Evolutionary conservation across 1,139 yeast genomes (phyloP).

Genomic region (Yamadazyma mexicana): DNA sequence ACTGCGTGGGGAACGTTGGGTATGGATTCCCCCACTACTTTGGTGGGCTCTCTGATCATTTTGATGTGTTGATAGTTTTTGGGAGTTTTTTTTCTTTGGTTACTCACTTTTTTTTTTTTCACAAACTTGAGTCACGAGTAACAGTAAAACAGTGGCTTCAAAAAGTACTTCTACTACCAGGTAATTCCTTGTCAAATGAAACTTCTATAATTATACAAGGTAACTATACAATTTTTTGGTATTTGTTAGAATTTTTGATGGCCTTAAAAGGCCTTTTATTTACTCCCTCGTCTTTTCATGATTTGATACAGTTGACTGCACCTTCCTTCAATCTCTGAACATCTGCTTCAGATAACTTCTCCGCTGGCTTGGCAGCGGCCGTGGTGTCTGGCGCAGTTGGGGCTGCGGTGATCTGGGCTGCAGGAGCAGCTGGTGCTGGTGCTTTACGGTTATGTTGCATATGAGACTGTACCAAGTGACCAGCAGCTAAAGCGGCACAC

Average conservation of each 20-base stretch:
- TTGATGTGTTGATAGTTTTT: not conserved
- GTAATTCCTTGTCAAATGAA: too few species aligned
- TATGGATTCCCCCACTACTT: constrained; percentile 75
- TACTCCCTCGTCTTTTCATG: constrained; percentile 19
- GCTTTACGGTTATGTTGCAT: constrained; percentile 91
- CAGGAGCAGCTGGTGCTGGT: constrained; percentile 39
- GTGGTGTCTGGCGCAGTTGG: constrained; percentile 14
- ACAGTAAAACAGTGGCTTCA: not conserved
- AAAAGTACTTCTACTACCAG: too few species aligned
- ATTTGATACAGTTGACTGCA: constrained; percentile 67
- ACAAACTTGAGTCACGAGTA: not conserved
- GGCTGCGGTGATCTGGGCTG: constrained; percentile 23
- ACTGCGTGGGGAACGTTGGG: constrained; percentile 94
- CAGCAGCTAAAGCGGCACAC: constrained; percentile 95
- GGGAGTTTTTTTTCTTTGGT: too few species aligned
- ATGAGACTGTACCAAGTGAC: constrained; percentile 96
- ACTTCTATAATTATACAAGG: constrained; percentile 1
- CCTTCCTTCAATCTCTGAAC: constrained; percentile 65
- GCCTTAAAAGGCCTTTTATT: too few species aligned
- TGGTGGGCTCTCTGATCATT: constrained; percentile 26
- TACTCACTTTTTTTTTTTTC: not conserved
- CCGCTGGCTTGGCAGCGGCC: constrained; percentile 12
- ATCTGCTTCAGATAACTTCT: constrained; percentile 28
- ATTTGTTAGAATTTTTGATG: not conserved
- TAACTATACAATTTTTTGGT: not conserved